Evolutionary conservation across 768 basidiomycete species (phyloP).

Genomic region (Psilocybe azurescens): DNA sequence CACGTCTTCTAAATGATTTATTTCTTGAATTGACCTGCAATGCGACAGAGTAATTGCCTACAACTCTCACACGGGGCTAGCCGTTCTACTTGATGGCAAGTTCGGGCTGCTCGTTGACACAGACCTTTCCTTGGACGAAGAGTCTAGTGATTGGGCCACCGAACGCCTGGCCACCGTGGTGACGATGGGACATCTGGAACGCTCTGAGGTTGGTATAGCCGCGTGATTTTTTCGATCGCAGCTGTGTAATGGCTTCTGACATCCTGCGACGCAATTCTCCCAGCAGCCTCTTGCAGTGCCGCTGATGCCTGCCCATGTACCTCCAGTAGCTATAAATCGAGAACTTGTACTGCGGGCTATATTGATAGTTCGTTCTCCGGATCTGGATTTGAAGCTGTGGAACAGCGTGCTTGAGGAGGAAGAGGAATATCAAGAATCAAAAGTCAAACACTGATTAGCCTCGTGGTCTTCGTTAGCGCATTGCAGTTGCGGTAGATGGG

Average conservation of each 20-base stretch:
- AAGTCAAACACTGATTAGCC: background rate
- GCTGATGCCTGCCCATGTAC: conserved; percentile 43
- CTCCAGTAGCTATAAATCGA: conserved; percentile 45
- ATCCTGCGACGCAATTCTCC: conserved; percentile 9
- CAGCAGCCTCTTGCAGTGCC: conserved; percentile 49
- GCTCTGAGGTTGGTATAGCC: conserved; percentile 38
- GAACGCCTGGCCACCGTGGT: conserved; percentile 58
- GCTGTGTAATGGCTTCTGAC: background rate
- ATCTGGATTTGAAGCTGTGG: conserved; percentile 56
- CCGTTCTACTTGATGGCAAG: conserved; percentile 54
- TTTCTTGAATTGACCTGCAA: background rate
- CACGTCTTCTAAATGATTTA: background rate
- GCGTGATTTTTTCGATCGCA: background rate
- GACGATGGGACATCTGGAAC: conserved; percentile 65
- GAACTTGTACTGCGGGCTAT: conserved; percentile 59
- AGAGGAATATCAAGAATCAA: conserved; percentile 12
- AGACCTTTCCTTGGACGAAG: conserved; percentile 51
- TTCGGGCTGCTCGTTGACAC: conserved; percentile 63
- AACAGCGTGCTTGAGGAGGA: conserved; percentile 32
- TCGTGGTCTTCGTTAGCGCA: background rate
- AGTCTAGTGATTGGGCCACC: conserved; percentile 50
- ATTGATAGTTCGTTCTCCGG: conserved; percentile 49
- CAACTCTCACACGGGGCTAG: conserved; percentile 50
- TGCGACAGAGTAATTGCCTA: conserved; percentile 58
- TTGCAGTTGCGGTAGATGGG: conserved; percentile 3